phyloP scores from a whole-genome alignment of 371 early-diverging fungal genomes.

The Rhizopus arrhizus region DNA sequence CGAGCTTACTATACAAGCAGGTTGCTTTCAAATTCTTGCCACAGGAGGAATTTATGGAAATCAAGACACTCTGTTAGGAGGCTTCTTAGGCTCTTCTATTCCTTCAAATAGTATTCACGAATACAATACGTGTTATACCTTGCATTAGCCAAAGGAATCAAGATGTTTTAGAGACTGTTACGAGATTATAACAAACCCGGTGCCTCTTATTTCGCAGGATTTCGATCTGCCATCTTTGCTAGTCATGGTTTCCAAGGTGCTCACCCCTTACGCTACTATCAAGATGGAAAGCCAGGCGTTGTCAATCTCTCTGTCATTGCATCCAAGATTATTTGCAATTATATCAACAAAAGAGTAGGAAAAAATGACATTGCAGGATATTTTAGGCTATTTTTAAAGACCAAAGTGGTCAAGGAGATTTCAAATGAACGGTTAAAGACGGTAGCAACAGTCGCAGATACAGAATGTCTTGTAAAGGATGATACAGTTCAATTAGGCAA shows the following conservation, averaged over 20 bases:
- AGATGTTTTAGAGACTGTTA: conserved; percentile 3
- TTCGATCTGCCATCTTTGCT: conserved; percentile 1
- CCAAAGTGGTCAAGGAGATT: conserved; percentile 2
- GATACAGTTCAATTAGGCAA: background rate
- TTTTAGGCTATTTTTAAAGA: conserved; percentile 1
- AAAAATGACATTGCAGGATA: background rate
- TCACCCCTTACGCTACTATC: conserved; percentile 6
- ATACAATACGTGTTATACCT: conserved; percentile 1
- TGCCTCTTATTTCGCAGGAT: conserved; percentile 6
- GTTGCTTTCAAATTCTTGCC: background rate
- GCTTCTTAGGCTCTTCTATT: conserved; percentile 1
- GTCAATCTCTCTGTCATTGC: conserved; percentile 3
- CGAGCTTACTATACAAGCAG: conserved; percentile 2
- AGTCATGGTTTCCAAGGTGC: background rate
- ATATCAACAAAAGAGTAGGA: conserved; percentile 1
- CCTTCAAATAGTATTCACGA: conserved; percentile 1
- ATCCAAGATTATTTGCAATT: conserved; percentile 2
- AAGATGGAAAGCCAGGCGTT: background rate
- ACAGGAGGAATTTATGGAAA: background rate
- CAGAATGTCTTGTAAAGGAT: background rate
- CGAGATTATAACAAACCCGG: conserved; percentile 5
- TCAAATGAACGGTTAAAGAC: conserved; percentile 2
- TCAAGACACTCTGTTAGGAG: background rate
- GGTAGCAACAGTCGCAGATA: background rate
- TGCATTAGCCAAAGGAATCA: background rate